Percentiles rank a stretch among this genome's conserved stretches.
Evolutionary conservation across 805 yeast species (phyloP).

Genomic region (Phaffomyces thermotolerans): DNA sequence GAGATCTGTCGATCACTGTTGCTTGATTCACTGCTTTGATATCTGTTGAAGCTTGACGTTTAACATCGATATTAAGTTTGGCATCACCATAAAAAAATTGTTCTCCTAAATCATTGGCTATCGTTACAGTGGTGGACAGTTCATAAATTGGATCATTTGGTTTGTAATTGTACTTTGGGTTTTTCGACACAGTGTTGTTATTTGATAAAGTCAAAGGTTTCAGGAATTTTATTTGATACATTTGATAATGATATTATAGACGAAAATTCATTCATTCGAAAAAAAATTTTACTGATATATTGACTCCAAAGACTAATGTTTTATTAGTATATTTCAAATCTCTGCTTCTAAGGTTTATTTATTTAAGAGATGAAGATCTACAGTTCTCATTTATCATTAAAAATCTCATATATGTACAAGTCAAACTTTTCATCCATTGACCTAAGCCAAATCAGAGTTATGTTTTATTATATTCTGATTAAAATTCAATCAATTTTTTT

Average conservation of each 20-base stretch:
- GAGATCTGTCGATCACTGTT: not conserved
- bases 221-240: slow-evolving; percentile 30
- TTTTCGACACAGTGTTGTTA: not conserved
- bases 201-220: slow-evolving; percentile 23
- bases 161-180: slow-evolving; percentile 2
- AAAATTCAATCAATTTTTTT: too few relatives aligned
- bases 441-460: too few relatives aligned
- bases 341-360: too few relatives aligned
- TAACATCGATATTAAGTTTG: slow-evolving; percentile 5
- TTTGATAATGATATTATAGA: not conserved
- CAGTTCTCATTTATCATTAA: too few relatives aligned
- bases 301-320: too few relatives aligned
- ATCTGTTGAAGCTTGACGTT: slow-evolving; percentile 1
- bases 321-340: too few relatives aligned
- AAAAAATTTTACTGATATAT: too few relatives aligned
- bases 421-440: too few relatives aligned
- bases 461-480: too few relatives aligned
- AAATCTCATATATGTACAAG: too few relatives aligned
- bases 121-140: slow-evolving; percentile 18
- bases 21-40: not conserved
- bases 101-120: slow-evolving; percentile 37
- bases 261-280: too few relatives aligned
- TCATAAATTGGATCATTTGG: slow-evolving; percentile 11
- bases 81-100: slow-evolving; percentile 29
- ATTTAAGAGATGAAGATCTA: too few relatives aligned